These are phyloP conservation scores for Stenocarpella maydis DNA, from an alignment of 2,329 filamentous ascomycete species.

Conservation along the genomic window DNA sequence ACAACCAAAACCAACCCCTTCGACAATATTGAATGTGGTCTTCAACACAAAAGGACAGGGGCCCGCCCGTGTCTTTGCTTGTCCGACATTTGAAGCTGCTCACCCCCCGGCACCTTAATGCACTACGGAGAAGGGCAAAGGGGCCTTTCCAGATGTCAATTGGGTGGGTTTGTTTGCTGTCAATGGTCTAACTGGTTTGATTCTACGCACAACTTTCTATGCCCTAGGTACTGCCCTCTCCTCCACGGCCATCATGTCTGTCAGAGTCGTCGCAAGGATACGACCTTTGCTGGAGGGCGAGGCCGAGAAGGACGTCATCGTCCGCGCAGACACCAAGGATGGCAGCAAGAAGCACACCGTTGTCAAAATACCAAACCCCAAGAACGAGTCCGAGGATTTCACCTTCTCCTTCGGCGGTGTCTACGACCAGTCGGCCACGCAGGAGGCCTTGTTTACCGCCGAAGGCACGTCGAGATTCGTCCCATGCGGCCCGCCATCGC, in stretches of 20 bases:
- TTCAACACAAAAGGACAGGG: not conserved
- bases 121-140: constrained; percentile 20
- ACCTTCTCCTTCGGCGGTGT: constrained; percentile 95
- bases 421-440: constrained; percentile 80
- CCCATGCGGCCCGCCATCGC: not conserved
- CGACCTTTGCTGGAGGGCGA: constrained; percentile 88
- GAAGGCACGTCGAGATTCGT: constrained; percentile 72
- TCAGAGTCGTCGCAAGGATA: constrained; percentile 90
- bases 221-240: too few relatives aligned
- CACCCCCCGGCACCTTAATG: not conserved
- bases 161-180: not conserved
- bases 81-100: not conserved
- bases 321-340: constrained; percentile 71
- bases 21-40: not conserved
- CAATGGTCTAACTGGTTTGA: not conserved
- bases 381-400: constrained; percentile 90
- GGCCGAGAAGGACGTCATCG: constrained; percentile 86
- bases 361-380: constrained; percentile 91
- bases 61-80: not conserved
- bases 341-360: constrained; percentile 70
- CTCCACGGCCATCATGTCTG: constrained; percentile 58
- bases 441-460: constrained; percentile 87
- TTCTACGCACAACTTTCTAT: not conserved
- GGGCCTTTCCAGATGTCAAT: not conserved
- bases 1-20: constrained; percentile 23